A percentile compares a stretch with the other conserved stretches of the same genome.
Evolutionary conservation across 192 early-diverging fungal species (phyloP).

Genomic region (Coemansia sp.): DNA sequence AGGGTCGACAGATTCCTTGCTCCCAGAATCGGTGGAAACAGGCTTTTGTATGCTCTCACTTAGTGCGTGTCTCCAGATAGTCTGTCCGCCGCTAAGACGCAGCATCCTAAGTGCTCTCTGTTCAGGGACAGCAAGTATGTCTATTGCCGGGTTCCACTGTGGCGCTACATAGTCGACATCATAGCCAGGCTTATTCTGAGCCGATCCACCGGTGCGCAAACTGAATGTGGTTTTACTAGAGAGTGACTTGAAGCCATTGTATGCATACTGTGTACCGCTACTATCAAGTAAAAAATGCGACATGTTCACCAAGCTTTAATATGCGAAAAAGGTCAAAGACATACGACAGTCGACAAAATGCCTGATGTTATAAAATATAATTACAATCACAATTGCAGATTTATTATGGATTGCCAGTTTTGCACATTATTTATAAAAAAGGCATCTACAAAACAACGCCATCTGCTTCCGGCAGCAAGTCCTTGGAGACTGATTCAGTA

Average conservation of each 20-base stretch:
- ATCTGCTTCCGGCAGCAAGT: too few species aligned
- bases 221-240: constrained; percentile 16
- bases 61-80: constrained; percentile 32
- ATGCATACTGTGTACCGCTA: neutral
- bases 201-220: constrained; percentile 20
- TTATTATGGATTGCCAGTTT: too few species aligned
- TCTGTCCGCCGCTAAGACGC: constrained; percentile 43
- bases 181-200: constrained; percentile 6
- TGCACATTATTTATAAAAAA: too few species aligned
- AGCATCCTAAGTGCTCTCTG: constrained; percentile 31
- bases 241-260: constrained; percentile 36
- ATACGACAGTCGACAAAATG: too few species aligned
- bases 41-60: constrained; percentile 10
- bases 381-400: too few species aligned
- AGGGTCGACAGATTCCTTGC: too few species aligned
- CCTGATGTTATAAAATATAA: too few species aligned
- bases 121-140: constrained; percentile 42
- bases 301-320: too few species aligned
- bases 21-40: neutral
- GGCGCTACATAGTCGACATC: constrained; percentile 15
- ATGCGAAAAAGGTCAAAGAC: too few species aligned
- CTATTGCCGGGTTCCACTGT: constrained; percentile 34
- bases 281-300: neutral
- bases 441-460: too few species aligned
- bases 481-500: neutral